A percentile compares a stretch with the other conserved stretches of the same genome.
Conservation (phyloP, 2,329 filamentous ascomycete species). For the Colletotrichum truncatum region DNA sequence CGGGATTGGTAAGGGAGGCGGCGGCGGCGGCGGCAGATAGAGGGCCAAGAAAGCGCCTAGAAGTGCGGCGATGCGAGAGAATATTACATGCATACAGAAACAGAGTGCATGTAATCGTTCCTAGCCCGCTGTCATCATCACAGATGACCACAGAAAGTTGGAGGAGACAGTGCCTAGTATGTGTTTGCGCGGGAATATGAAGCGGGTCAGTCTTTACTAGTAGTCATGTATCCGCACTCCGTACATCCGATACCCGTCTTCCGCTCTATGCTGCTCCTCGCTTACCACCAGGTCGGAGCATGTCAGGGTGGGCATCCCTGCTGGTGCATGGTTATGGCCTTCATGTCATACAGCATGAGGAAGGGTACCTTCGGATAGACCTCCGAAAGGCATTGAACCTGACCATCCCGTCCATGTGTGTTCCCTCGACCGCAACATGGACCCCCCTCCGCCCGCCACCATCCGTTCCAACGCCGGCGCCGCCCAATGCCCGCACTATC, state of each 20-base stretch:
- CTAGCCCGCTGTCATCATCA: too few species aligned
- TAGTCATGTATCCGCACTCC: too few species aligned
- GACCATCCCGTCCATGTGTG: neutral
- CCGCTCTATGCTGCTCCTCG: too few species aligned
- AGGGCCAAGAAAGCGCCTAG: neutral
- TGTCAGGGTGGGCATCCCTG: too few species aligned
- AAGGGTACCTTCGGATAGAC: slow-evolving; percentile 2
- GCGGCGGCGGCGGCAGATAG: neutral
- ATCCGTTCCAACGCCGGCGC: slow-evolving; percentile 15
- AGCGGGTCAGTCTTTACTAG: too few species aligned
- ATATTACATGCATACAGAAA: neutral
- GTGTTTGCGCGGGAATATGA: too few species aligned
- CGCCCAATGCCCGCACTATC: neutral
- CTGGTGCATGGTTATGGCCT: neutral
- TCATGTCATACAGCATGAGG: neutral
- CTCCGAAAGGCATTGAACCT: neutral
- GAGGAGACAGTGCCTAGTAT: too few species aligned
- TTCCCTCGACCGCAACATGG: neutral
- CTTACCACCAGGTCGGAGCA: too few species aligned
- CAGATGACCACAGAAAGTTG: too few species aligned
- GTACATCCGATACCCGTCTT: slow-evolving; percentile 22
- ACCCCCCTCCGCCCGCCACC: slow-evolving; percentile 1
- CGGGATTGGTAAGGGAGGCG: neutral
- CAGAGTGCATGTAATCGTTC: neutral
- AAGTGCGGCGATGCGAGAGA: neutral